Conservation (phyloP, 2,329 filamentous ascomycete species). For the Aspergillus felis region DNA sequence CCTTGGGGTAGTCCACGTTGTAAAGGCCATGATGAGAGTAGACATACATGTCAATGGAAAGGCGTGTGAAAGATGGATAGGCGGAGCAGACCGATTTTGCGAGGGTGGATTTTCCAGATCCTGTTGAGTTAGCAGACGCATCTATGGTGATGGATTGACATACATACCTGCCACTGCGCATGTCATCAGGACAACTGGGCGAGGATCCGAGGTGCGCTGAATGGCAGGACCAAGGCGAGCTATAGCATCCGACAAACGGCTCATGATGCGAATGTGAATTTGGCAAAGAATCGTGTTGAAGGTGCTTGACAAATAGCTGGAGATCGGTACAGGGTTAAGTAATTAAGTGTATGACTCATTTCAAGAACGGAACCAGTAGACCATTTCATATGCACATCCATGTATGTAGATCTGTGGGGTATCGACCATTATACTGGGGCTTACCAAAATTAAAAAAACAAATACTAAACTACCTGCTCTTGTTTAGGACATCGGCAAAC, state of each 20-base stretch:
- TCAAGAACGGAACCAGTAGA: not conserved
- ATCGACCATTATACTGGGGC: not conserved
- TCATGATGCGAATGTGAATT: not conserved
- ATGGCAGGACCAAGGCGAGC: not conserved
- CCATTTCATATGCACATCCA: not conserved
- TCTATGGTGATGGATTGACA: not conserved
- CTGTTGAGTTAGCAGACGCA: not conserved
- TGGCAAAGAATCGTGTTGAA: not conserved
- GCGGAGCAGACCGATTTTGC: not conserved
- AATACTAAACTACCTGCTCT: not conserved
- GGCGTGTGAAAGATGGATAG: not conserved
- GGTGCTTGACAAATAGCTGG: not conserved
- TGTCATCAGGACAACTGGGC: not conserved
- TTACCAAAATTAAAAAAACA: constrained; percentile 9
- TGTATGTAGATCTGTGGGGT: not conserved
- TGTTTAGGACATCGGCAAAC: constrained; percentile 10
- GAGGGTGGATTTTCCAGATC: not conserved
- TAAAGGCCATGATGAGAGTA: too few relatives aligned
- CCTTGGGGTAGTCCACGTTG: too few relatives aligned
- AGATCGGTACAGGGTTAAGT: not conserved
- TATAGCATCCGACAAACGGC: not conserved
- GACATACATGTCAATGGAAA: too few relatives aligned
- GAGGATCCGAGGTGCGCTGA: not conserved
- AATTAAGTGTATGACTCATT: not conserved
- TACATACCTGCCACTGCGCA: not conserved